Base-by-base conservation (phyloP, 805 yeast genomes). In the Metschnikowia reukaufii region DNA sequence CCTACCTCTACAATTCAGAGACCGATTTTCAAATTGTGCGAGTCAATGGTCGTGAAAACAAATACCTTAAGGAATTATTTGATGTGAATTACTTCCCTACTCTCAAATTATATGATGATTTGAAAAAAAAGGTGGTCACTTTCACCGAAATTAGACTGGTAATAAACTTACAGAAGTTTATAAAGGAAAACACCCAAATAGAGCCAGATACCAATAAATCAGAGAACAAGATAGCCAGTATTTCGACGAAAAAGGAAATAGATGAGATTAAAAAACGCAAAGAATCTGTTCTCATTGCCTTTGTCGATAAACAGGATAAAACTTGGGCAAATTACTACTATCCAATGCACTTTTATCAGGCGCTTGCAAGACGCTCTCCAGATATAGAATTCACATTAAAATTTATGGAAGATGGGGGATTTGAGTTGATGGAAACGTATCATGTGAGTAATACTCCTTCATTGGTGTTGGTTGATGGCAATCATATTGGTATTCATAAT, bases 41-140 rank as follows among this genome's bases (percentile, higher is more conserved):
- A 47, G 53, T 65, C 5, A 62, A 72, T 39, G 68, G 63, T 1
- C 49, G 54, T n/a, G 31, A 33, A 13, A 62, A 62, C 51, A 60
- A 57, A 31, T 57, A 69, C 15, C 60, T 78, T 6, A 62, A 73
- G 32, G 55, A 54, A 29, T 59, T 72, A 39, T 78, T 79, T 48
- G 55, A 58, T 13, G 64, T 82, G 3, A 49, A 54, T 9, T 70
- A 68, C 16, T 82, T 68, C 57, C 88, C 88, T 1, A 66, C 76
- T 0, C 47, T 82, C 41, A 71, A 73, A 52, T 56, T 82, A 29
- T 73, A 77, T 49, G 62, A 73, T 29, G 65, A 66, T 39, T 63
- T 65, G 34, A 76, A 78, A 1, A 72, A 68, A 39, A 63, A 66
- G 44, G 65, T 76, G 4, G 67, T 63, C 0, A 60, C 65, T 1